Evolutionary conservation across 2,329 filamentous ascomycete species (phyloP).

Genomic region (Ascocoryne sarcoides): DNA sequence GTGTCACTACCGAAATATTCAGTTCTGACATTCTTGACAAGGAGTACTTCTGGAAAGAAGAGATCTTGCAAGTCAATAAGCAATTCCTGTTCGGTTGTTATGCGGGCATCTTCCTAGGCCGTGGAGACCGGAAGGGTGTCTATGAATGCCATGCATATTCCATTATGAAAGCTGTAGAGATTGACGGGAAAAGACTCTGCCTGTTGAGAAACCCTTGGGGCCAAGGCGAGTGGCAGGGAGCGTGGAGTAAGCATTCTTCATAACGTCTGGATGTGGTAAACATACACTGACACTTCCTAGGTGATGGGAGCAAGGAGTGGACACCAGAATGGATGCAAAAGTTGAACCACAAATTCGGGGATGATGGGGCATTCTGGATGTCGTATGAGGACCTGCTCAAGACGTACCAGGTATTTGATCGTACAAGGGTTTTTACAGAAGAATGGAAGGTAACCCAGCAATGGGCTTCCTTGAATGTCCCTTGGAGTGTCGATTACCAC

Average conservation of each 20-base stretch:
- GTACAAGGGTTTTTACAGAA: slow-evolving; percentile 50
- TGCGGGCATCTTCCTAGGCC: slow-evolving; percentile 33
- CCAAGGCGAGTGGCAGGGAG: slow-evolving; percentile 48
- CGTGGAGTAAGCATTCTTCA: slow-evolving; percentile 34
- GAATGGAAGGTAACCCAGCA: slow-evolving; percentile 51
- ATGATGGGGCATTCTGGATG: slow-evolving; percentile 57
- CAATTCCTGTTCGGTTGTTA: slow-evolving; percentile 57
- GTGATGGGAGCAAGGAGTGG: slow-evolving; percentile 53
- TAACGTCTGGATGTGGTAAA: background rate
- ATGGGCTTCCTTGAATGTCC: slow-evolving; percentile 53
- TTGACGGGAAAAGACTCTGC: slow-evolving; percentile 45
- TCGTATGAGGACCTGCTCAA: slow-evolving; percentile 52
- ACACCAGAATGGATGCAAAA: slow-evolving; percentile 48
- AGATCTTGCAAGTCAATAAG: slow-evolving; percentile 70
- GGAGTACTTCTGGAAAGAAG: slow-evolving; percentile 73
- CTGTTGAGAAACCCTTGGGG: slow-evolving; percentile 50
- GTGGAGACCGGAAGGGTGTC: slow-evolving; percentile 41
- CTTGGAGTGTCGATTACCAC: slow-evolving; percentile 52
- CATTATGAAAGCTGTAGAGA: slow-evolving; percentile 44
- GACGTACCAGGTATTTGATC: slow-evolving; percentile 51
- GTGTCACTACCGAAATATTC: slow-evolving; percentile 59
- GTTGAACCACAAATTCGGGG: slow-evolving; percentile 50
- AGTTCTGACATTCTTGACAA: slow-evolving; percentile 65
- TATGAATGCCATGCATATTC: slow-evolving; percentile 50
- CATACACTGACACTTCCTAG: slow-evolving; percentile 7